A percentile compares a stretch with the other conserved stretches of the same genome.
phyloP scores from a whole-genome alignment of 306 rosid species.

The Prosopis cineraria region DNA sequence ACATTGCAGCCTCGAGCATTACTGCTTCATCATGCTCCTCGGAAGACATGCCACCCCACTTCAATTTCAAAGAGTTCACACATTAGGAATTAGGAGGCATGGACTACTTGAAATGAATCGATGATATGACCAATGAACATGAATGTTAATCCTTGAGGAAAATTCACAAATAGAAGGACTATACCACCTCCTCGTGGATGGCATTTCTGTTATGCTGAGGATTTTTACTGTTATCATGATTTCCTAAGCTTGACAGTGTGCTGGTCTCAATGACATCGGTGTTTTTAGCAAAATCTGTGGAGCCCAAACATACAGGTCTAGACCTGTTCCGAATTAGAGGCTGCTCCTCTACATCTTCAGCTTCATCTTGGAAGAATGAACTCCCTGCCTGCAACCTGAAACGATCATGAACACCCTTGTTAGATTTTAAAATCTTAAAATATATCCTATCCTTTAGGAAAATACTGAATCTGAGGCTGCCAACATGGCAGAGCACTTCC shows the following conservation, averaged over 20 bases:
- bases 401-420: conserved; percentile 38
- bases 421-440: conserved; percentile 33
- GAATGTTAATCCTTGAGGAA: neutral
- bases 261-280: conserved; percentile 49
- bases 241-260: conserved; percentile 55
- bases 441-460: neutral
- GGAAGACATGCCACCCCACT: conserved; percentile 98
- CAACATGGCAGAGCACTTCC: conserved; percentile 10
- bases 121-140: conserved; percentile 12
- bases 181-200: conserved; percentile 79
- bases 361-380: conserved; percentile 67
- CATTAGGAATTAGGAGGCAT: conserved; percentile 24
- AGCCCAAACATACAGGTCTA: conserved; percentile 49
- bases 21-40: conserved; percentile 94
- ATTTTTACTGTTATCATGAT: conserved; percentile 35
- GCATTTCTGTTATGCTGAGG: conserved; percentile 46
- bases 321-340: conserved; percentile 79
- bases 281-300: conserved; percentile 51
- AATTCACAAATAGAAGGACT: conserved; percentile 31
- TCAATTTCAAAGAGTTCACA: conserved; percentile 36
- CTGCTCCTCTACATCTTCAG: conserved; percentile 75
- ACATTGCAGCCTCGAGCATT: conserved; percentile 98
- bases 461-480: conserved; percentile 13
- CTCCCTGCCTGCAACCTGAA: conserved; percentile 78
- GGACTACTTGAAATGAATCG: conserved; percentile 13